Evolutionary conservation across 306 rosid genomes (phyloP).

Genomic region (Malus orientalis): DNA sequence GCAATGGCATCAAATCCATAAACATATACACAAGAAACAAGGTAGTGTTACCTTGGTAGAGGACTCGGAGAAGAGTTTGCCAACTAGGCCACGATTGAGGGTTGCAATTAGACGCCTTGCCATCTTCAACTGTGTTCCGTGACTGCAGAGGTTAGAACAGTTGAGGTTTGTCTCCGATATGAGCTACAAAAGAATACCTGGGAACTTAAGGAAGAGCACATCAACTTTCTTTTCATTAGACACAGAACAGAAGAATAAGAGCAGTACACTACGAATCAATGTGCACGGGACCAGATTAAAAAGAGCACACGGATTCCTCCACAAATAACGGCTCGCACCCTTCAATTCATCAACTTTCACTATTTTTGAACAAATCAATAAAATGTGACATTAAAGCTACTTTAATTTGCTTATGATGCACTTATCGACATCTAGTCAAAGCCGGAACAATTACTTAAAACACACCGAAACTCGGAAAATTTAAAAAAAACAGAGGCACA

Average conservation of each 20-base stretch:
- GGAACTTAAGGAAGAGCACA: neutral
- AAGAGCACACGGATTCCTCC: neutral
- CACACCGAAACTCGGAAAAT: neutral
- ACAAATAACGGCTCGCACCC: neutral
- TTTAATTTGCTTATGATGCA: neutral
- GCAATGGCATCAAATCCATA: neutral
- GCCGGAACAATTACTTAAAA: neutral
- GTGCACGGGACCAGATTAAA: neutral
- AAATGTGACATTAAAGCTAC: neutral
- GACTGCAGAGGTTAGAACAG: neutral
- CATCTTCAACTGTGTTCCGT: constrained; percentile 22
- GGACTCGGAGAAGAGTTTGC: constrained; percentile 45
- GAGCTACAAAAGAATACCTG: neutral
- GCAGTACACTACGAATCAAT: neutral
- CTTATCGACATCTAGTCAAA: neutral
- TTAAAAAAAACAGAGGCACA: neutral
- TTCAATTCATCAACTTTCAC: neutral
- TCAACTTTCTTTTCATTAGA: neutral
- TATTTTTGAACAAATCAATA: neutral
- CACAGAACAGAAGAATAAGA: neutral
- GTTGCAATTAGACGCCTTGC: constrained; percentile 48
- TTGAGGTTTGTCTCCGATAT: neutral
- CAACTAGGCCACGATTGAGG: constrained; percentile 39
- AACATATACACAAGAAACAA: neutral
- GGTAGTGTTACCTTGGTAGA: constrained; percentile 38